These are phyloP conservation scores for Vitis hybrid DNA, from an alignment of 177 flowering plant genomes.

Conservation along the genomic window DNA sequence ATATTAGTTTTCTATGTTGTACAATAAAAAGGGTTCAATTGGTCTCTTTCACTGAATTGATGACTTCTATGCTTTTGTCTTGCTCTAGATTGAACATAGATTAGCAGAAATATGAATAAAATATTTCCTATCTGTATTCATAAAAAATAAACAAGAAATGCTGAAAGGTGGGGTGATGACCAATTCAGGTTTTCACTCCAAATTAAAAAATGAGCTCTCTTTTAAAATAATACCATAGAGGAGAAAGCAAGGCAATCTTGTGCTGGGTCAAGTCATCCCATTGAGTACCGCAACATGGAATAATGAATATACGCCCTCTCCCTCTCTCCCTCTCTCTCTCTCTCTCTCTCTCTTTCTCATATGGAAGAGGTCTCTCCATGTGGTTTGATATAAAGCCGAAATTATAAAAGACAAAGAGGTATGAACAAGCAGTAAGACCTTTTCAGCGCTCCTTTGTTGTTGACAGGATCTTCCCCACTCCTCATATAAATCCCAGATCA, in stretches of 20 bases:
- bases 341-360: background rate
- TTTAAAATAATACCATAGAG: conserved; percentile 7
- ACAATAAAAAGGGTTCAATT: conserved; percentile 6
- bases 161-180: background rate
- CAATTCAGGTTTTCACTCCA: conserved; percentile 3
- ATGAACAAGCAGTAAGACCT: conserved; percentile 24
- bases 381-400: conserved; percentile 9
- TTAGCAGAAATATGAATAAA: background rate
- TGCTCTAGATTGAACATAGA: background rate
- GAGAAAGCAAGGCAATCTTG: conserved; percentile 3
- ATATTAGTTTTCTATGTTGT: background rate
- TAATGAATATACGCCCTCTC: background rate
- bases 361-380: conserved; percentile 11
- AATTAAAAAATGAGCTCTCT: background rate
- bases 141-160: background rate
- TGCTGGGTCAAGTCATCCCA: conserved; percentile 12
- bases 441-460: conserved; percentile 12
- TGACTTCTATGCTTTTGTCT: conserved; percentile 21
- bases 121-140: background rate
- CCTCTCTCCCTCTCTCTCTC: background rate
- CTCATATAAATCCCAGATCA: conserved; percentile 9
- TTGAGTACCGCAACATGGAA: background rate
- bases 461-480: conserved; percentile 19
- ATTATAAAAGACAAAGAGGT: conserved; percentile 15
- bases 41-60: conserved; percentile 25